A percentile compares a stretch with the other conserved stretches of the same genome.
phyloP scores from a whole-genome alignment of 495 filamentous ascomycete genomes.

The Neohortaea acidophila region DNA sequence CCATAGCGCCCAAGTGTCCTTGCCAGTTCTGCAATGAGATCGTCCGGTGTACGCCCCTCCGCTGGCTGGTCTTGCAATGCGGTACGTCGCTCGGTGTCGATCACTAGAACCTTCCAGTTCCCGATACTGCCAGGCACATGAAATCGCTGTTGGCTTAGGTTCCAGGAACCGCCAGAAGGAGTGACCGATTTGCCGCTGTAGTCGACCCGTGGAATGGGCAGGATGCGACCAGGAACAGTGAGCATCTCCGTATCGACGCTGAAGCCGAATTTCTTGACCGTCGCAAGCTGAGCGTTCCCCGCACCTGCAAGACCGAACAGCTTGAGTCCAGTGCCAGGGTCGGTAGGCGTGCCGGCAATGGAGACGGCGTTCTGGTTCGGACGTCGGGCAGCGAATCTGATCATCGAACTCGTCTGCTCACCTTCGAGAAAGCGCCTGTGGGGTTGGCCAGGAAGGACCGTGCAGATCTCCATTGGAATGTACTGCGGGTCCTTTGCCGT shows the following conservation, averaged over 20 bases:
- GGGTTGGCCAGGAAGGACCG: slow-evolving; percentile 50
- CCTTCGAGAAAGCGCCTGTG: slow-evolving; percentile 38
- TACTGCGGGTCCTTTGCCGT: slow-evolving; percentile 42
- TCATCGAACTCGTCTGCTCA: slow-evolving; percentile 47
- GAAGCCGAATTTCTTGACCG: slow-evolving; percentile 10
- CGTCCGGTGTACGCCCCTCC: too few species aligned
- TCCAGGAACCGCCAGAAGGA: slow-evolving; percentile 11
- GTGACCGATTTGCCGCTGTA: slow-evolving; percentile 1
- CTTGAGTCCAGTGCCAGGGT: slow-evolving; percentile 31
- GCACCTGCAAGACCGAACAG: slow-evolving; percentile 32
- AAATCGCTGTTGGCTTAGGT: slow-evolving; percentile 5
- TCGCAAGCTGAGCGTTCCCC: background rate
- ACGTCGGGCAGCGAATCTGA: slow-evolving; percentile 50
- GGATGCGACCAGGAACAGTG: slow-evolving; percentile 13
- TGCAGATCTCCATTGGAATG: slow-evolving; percentile 50
- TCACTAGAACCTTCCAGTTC: slow-evolving; percentile 14
- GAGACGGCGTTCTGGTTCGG: slow-evolving; percentile 51
- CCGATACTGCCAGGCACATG: background rate
- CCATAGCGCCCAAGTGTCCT: slow-evolving; percentile 6
- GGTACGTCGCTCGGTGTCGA: background rate
- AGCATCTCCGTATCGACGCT: slow-evolving; percentile 7
- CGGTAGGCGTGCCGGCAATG: slow-evolving; percentile 31
- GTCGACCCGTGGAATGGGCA: slow-evolving; percentile 5
- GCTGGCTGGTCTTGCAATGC: background rate
- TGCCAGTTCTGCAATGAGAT: slow-evolving; percentile 2